These are phyloP conservation scores for Xylaria nigripes DNA, from an alignment of 495 filamentous ascomycete genomes.

Conservation along the genomic window DNA sequence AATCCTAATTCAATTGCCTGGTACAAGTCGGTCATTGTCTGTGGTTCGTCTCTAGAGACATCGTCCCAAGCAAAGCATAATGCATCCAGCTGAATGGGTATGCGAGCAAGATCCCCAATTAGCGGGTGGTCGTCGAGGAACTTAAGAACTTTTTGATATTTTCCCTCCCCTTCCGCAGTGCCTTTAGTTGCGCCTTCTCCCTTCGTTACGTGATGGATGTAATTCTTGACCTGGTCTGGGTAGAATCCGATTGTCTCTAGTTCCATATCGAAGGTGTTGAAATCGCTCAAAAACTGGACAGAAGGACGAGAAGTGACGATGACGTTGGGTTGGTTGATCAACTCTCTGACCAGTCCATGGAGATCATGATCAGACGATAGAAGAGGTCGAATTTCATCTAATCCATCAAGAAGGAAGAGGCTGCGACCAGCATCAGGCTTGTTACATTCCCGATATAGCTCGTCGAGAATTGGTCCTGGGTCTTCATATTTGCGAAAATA, in stretches of 20 bases:
- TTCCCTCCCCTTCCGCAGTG: not conserved
- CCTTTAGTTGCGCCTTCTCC: not conserved
- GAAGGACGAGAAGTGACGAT: slow-evolving; percentile 13
- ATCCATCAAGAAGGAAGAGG: slow-evolving; percentile 8
- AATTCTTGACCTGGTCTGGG: slow-evolving; percentile 19
- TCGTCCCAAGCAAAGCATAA: slow-evolving; percentile 19
- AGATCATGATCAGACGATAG: not conserved
- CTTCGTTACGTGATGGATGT: slow-evolving; percentile 4
- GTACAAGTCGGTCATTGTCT: not conserved
- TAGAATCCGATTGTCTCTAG: slow-evolving; percentile 23
- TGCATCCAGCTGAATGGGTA: slow-evolving; percentile 34
- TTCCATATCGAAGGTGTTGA: slow-evolving; percentile 13
- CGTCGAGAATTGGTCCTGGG: not conserved
- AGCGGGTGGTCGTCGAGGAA: slow-evolving; percentile 25
- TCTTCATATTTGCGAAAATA: not conserved
- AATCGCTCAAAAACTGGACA: not conserved
- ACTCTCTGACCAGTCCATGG: not conserved
- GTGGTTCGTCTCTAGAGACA: slow-evolving; percentile 11
- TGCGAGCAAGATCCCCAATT: slow-evolving; percentile 28
- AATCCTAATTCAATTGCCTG: not conserved
- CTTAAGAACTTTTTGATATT: slow-evolving; percentile 9
- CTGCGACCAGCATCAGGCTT: not conserved
- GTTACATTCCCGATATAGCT: not conserved
- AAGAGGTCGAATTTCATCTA: not conserved
- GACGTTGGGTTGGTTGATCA: slow-evolving; percentile 19